Evolutionary conservation across 805 yeast species (phyloP), one percentile per base, ranked within the genome.

Genomic region (Spathaspora gorwiae): DNA sequence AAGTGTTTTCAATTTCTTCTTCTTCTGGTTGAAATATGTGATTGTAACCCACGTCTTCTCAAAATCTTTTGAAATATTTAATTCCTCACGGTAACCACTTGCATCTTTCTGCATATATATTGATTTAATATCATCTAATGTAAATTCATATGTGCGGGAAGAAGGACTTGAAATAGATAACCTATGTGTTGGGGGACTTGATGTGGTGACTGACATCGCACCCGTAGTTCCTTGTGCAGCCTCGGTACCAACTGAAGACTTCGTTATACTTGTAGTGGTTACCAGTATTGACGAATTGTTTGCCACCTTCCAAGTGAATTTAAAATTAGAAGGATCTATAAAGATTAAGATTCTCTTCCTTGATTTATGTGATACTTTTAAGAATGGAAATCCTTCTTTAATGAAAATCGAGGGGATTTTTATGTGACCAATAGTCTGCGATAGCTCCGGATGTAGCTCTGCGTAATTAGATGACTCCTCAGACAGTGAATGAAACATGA

Each of bases 11-110:
- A 88, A 68, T 58, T 84, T 87, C 42, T 78, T 72, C 44, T 76
- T 80, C 6, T 78, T 70, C 6, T 75, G 72, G 50, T 79, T 76
- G 46, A 73, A 78, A 58, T 88, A 92, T 10, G 89, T 79, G 30
- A 92, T 77, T 0, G 96, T 83, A 0, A 88, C 74, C 99, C 99
- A 92, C 7, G 78, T 64, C 10, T 72, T 68, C 37, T 81, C 80
- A 44, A 75, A 78, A 42, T 84, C 89, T 32, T 79, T 68, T 1
- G 90, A 78, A 1, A 89, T 76, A 33, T 84, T 82, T 53, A 87
- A 79, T 61, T 90, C 96, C 57, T 90, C 96, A 48, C 96, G 68
- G 59, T 90, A 92, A 53, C 88, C 87, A 32, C 78, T 75, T 1
- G 97, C 97, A 54, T 85, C 87, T 15, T 75, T 76, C 2, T 83